Evolutionary conservation across 208 protist genomes (phyloP), one percentile per base, ranked within the genome.

Genomic region (Jaenimonas drosophilae): DNA sequence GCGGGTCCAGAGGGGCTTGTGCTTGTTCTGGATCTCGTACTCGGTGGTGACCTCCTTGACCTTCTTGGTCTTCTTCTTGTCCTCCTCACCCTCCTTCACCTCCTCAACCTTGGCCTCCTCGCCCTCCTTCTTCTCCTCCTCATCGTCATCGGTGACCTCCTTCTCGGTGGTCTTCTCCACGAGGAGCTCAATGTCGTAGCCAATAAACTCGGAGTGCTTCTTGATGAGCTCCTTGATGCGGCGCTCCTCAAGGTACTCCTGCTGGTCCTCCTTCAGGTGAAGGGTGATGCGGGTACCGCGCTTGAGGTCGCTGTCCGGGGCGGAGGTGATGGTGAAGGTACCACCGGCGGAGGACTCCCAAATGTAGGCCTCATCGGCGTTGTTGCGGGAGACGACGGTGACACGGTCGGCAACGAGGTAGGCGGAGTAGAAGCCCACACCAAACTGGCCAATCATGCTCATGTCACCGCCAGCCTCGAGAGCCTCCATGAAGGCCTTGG

Each of bases 361-460:
- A 45, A 97, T 77, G 85, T 98, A 84, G 31, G 91, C 77, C 51
- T 96, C 91, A 59, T 98, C 96, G 44, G 97, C 96, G 67, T 98
- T 97, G 83, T 97, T 76, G 86, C 98, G 99, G 44, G 96, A 96
- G 31, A 79, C 73, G n/a, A 99, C 97, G 0, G 72, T 70, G 24
- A 99, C 97, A 25, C 71, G 70, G 64, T 99, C 94, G 29, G 97
- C 96, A 28, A 99, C 97, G 12, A 99, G 91, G 72, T 97, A 99
- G 16, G 97, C 95, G 39, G 95, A 98, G 92, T 99, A 99, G 93
- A 99, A 99, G 50, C 98, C 98, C 41, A 99, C 97, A 95, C 98
- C 98, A 62, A 99, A 99, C 82, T 99, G 97, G 57, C 98, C 98
- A 61, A 99, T 99, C 88, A 99, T 97, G 67, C 61, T 86, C 40